Percentiles rank a stretch among this genome's conserved stretches.
These are phyloP conservation scores for Colletotrichum cereale DNA, from an alignment of 2,329 filamentous ascomycete genomes.

Conservation along the genomic window DNA sequence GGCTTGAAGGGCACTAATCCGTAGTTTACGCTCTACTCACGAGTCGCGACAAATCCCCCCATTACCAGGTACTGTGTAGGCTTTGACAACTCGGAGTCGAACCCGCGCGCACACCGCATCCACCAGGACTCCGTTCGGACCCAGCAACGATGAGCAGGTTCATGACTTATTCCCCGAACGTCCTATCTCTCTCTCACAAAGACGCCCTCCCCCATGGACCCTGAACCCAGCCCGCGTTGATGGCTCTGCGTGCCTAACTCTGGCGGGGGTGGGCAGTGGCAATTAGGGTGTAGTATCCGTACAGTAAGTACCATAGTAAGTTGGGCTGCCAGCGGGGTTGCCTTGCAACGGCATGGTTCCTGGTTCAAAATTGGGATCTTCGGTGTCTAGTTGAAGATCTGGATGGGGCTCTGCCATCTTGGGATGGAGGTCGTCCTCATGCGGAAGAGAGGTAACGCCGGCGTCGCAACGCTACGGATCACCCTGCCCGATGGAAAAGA, in stretches of 20 bases:
- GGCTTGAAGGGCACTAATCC: not conserved
- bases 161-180: constrained; percentile 36
- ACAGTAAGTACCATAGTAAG: not conserved
- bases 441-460: constrained; percentile 25
- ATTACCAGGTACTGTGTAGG: not conserved
- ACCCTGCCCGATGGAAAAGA: not conserved
- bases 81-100: not conserved
- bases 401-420: constrained; percentile 31
- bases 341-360: constrained; percentile 35
- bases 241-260: constrained; percentile 25
- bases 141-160: constrained; percentile 15
- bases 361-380: constrained; percentile 38
- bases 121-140: constrained; percentile 18
- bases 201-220: constrained; percentile 17
- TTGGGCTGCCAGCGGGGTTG: constrained; percentile 33
- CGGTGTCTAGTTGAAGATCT: constrained; percentile 37
- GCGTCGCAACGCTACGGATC: constrained; percentile 16
- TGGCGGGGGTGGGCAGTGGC: not conserved
- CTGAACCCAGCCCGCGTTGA: constrained; percentile 30
- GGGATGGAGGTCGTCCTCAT: constrained; percentile 23
- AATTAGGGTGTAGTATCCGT: not conserved
- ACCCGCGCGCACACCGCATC: constrained; percentile 25
- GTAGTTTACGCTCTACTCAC: too few species aligned
- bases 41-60: not conserved
- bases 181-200: constrained; percentile 24